These are phyloP conservation scores for Hamamelis virginiana DNA, from an alignment of 164 flowering plant species.

Conservation along the genomic window DNA sequence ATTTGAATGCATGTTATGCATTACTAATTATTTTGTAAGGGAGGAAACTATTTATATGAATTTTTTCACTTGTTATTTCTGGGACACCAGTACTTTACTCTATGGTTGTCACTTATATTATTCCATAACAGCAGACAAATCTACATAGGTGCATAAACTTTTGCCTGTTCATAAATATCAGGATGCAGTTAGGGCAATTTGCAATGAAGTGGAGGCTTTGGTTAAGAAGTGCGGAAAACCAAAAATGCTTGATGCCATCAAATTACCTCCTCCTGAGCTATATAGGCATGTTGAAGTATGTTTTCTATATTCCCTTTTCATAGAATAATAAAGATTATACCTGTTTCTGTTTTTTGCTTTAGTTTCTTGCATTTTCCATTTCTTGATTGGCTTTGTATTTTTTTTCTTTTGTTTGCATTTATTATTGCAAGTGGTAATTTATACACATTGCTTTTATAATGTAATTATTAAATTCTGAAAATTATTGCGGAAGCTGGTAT, in stretches of 20 bases:
- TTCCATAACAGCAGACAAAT: neutral
- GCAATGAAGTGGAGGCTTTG: slow-evolving; percentile 73
- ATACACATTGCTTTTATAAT: too few relatives aligned
- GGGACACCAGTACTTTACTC: neutral
- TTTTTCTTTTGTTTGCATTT: neutral
- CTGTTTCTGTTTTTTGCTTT: neutral
- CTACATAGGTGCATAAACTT: neutral
- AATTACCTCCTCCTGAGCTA: slow-evolving; percentile 87
- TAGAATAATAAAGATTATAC: neutral
- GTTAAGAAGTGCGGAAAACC: slow-evolving; percentile 83
- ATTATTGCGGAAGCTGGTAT: neutral
- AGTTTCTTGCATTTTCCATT: neutral
- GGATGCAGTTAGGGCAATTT: slow-evolving; percentile 82
- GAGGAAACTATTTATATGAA: too few relatives aligned
- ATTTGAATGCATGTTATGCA: too few relatives aligned
- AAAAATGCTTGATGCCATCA: slow-evolving; percentile 93
- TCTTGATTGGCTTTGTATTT: neutral
- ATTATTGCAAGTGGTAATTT: neutral
- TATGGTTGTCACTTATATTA: neutral
- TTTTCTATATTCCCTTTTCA: neutral
- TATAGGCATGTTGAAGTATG: slow-evolving; percentile 91
- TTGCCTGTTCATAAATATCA: slow-evolving; percentile 26
- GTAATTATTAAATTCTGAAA: too few relatives aligned
- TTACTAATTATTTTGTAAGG: too few relatives aligned
- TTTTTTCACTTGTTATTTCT: neutral